Evolutionary conservation across 2,329 filamentous ascomycete genomes (phyloP), one percentile per base, ranked within the genome.

Genomic region (Beauveria rudraprayagi): DNA sequence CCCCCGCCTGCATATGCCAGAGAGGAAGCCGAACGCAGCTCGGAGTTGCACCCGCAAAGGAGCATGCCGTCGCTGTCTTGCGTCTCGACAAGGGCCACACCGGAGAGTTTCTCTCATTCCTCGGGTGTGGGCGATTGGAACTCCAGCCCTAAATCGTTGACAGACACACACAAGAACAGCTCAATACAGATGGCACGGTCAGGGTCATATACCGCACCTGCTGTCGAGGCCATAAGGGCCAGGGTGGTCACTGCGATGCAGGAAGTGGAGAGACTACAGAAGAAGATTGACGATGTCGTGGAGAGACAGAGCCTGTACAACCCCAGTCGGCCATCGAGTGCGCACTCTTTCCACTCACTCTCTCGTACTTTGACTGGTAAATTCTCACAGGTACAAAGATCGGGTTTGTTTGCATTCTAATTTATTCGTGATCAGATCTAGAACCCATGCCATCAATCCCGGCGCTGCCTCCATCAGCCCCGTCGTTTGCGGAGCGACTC

Each of bases 291-390:
- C 57, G 78, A 82, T 56, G 75, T 83, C 24, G 78, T 85, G 26
- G 82, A 86, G 73, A 79, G 83, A 62, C 82, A 84, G 71, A 87
- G 81, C 69, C 71, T 85, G 40, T 86, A 83, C 64, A 65, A 77
- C 19, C 74, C 68, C 62, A 83, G 80, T 69, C 77, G 82, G 54
- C 81, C 82, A 37, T 80, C 80, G 47, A 84, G 80, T 44, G 73
- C 78, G 19, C 73, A 78, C 63, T 81, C 78, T 26, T 72, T 77
- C 22, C 72, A 78, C 63, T 81, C 78, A 24, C 68, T 73, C 65
- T 68, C 69, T 44, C 65, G 63, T 43, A 69, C 67, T 2, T 61
- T 71, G 65, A 68, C 68, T 44, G 69, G 73, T 76, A 68, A 68
- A 70, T 61, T 63, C 28, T 63, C 4, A 16, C 8, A 26, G 10